Percentiles rank a stretch among this genome's conserved stretches.
Conservation (phyloP, 164 flowering plant species). For the Brasenia schreberi region DNA sequence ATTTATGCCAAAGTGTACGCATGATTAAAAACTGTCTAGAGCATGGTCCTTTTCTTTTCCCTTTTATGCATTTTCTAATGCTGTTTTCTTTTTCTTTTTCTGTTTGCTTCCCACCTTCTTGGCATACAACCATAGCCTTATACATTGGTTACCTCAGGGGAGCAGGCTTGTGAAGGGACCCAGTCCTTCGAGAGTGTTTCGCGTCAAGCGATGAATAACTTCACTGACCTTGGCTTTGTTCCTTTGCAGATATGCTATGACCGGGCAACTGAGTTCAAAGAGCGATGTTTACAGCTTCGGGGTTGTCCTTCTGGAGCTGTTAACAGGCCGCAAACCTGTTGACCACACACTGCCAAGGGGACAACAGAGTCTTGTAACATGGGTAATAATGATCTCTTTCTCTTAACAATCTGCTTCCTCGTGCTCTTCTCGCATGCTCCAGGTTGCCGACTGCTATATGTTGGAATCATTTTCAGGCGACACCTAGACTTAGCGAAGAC, state of each 20-base stretch:
- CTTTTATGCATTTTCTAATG: no score
- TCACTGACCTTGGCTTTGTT: no score
- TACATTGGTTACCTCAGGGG: no score
- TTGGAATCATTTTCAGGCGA: conserved; percentile 34
- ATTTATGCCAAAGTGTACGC: no score
- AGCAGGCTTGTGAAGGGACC: no score
- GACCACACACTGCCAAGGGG: conserved; percentile 81
- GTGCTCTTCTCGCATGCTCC: neutral
- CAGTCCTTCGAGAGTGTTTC: no score
- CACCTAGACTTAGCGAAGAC: conserved; percentile 80
- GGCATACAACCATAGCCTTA: no score
- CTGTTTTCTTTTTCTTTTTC: no score
- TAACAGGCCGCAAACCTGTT: conserved; percentile 87
- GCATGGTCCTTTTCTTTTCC: no score
- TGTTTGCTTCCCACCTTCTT: no score
- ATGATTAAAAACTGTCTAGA: no score
- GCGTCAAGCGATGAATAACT: no score
- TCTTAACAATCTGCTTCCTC: neutral
- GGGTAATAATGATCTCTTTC: conserved; percentile 32
- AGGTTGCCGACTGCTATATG: neutral
- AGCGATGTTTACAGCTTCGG: conserved; percentile 94
- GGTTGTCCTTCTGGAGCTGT: conserved; percentile 69
- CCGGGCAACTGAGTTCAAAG: conserved; percentile 70
- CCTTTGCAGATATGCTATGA: conserved; percentile 67
- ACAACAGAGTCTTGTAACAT: conserved; percentile 86